Conservation (phyloP, 2,329 filamentous ascomycete genomes). For the Stagonosporopsis tanaceti region DNA sequence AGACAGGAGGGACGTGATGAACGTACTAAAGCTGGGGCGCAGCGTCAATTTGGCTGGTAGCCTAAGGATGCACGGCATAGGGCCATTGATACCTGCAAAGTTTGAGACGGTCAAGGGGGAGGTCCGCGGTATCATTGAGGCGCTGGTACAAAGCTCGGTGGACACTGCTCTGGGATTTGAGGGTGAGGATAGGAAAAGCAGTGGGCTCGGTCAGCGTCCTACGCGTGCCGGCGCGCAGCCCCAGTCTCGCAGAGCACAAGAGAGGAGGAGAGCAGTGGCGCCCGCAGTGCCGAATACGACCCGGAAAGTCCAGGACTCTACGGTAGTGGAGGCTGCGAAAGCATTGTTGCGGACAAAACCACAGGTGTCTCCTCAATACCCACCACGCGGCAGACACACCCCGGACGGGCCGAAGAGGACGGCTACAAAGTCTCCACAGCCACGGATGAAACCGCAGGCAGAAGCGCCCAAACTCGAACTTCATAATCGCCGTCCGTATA, state of each 20-base stretch:
- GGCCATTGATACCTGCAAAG: constrained; percentile 37
- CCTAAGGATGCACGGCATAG: constrained; percentile 34
- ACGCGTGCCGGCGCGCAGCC: background rate
- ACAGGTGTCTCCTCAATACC: background rate
- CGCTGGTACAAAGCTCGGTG: constrained; percentile 6
- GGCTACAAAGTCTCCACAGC: background rate
- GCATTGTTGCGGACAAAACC: background rate
- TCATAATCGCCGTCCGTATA: background rate
- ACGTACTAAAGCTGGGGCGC: constrained; percentile 8
- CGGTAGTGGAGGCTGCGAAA: background rate
- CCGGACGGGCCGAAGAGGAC: background rate
- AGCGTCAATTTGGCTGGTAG: constrained; percentile 33
- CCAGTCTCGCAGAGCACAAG: background rate
- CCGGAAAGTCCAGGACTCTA: background rate
- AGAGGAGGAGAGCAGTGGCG: background rate
- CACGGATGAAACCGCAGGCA: constrained; percentile 7
- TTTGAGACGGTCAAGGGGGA: constrained; percentile 31
- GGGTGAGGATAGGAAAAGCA: constrained; percentile 3
- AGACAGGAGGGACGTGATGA: constrained; percentile 4
- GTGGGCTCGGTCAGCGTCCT: constrained; percentile 1
- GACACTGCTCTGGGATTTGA: constrained; percentile 3
- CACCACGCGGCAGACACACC: background rate
- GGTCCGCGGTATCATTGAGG: constrained; percentile 2
- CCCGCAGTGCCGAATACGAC: background rate
- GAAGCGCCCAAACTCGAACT: background rate